A percentile compares a stretch with the other conserved stretches of the same genome.
Evolutionary conservation across 306 rosid genomes (phyloP).

Genomic region (Gynostemma pentaphyllum): DNA sequence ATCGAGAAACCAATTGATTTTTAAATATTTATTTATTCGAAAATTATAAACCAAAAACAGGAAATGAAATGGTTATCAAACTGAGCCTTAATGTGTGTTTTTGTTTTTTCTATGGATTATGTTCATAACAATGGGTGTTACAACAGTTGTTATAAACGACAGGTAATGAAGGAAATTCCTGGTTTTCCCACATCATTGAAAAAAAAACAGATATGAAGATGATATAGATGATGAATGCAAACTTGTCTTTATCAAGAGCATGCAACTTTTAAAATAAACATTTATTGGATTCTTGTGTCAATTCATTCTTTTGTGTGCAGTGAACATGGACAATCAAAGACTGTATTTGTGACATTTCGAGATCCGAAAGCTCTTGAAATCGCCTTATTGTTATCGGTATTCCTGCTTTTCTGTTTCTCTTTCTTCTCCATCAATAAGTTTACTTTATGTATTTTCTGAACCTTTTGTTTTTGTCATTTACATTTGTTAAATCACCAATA

Average conservation of each 20-base stretch:
- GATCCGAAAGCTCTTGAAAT: conserved; percentile 93
- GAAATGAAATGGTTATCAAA: no score
- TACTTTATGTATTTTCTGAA: neutral
- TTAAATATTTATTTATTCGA: no score
- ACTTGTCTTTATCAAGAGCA: neutral
- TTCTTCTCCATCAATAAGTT: conserved; percentile 10
- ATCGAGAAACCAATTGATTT: no score
- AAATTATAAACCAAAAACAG: no score
- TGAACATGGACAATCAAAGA: conserved; percentile 59
- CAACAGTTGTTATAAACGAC: neutral
- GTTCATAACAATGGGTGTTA: neutral
- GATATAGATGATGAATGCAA: neutral
- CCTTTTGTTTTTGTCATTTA: neutral
- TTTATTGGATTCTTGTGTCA: neutral
- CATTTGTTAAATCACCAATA: no score
- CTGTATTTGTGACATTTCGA: conserved; percentile 84
- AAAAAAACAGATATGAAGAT: neutral
- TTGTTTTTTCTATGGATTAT: neutral
- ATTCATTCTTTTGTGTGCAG: conserved; percentile 34
- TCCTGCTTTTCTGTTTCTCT: conserved; percentile 12
- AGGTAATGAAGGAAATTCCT: neutral
- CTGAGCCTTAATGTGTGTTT: no score
- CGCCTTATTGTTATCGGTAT: conserved; percentile 76
- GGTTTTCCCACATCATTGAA: neutral
- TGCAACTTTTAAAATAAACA: neutral